Evolutionary conservation across 257 asterid genomes (phyloP), one percentile per base, ranked within the genome.

Genomic region (Plectranthus barbatus): DNA sequence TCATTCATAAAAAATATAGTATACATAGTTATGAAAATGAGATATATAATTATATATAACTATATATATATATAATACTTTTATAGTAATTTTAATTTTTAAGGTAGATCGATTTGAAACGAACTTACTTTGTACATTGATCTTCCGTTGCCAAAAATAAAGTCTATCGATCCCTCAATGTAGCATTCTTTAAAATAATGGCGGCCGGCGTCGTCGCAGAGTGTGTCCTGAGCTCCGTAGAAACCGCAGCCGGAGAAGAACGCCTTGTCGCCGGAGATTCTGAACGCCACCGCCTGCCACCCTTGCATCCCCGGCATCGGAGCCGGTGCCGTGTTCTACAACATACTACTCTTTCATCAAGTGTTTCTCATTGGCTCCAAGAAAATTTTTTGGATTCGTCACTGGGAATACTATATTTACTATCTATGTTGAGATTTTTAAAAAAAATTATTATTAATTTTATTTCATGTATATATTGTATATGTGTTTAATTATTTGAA

Each of bases 251-350:
- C 97, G 12, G 87, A 70, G 77, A 90, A 87, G 74, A 77, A 83
- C 0, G 97, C 96, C 31, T 90, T 87, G 81, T 90, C 97, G 19
- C 97, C 97, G 14, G 97, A 83, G 21, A 90, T 90, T 13, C 97
- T 61, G 41, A 90, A 82, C 7, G 97, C 97, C 80, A 90, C 97
- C 19, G 97, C 97, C 47, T 90, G 97, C 94, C 96, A 77, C 8
- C 97, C 97, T 24, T 87, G 83, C 94, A 87, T 76, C 19, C 97
- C 97, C 3, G 96, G 97, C 87, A 81, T 49, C 1, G 97, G 97
- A 7, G 96, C 97, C 59, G 97, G 96, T 1, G 97, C 95, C 4
- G 95, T 85, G 58, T 90, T 90, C 95, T 89, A 15, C 12, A 36
- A 19, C 44, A 10, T 24, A 31, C 36, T 1, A 13, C 12, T 24